Evolutionary conservation across 2,329 filamentous ascomycete species (phyloP), one percentile per base, ranked within the genome.

Genomic region (Fusarium phyllophilum): DNA sequence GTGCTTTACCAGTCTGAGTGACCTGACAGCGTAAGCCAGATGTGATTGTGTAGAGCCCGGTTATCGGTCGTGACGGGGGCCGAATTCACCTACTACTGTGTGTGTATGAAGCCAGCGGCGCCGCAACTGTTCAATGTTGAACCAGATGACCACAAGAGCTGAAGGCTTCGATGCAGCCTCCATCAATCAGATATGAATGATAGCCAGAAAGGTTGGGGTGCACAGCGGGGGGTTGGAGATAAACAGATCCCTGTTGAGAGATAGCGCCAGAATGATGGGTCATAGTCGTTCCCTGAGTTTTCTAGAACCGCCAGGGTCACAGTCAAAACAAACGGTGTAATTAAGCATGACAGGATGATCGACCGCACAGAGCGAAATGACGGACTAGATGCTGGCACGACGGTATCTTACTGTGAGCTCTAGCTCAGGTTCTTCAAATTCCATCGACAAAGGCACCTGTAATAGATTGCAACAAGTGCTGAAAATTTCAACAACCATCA

Each of bases 281-380:
- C 52, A 65, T 72, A 59, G 66, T 66, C 52, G 59, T 74, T 74
- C 72, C 46, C 63, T 66, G 51, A 29, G 72, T 72, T 75, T 74
- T 74, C 72, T 74, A 75, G 72, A 74, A 74, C 31, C 59, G 63
- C 72, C 49, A 60, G 72, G 72, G 72, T 69, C 24, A 58, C 51
- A 62, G 46, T 41, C 63, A 48, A 66, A 74, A 69, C 55, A 62
- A 75, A 68, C 72, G 68, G 63, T 72, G 72, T 69, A 74, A 74
- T 64, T 75, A 74, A 74, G 72, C 72, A 75, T 74, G 68, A 74
- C 68, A 69, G 44, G 72, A 51, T 59, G 71, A 74, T 74, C 67
- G 60, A 68, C 68, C 29, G 26, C 38, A 54, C 45, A 31, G 36
- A 66, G 36, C 26, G 44, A 61, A 68, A 68, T 61, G 59, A 65